A percentile compares a stretch with the other conserved stretches of the same genome.
These are phyloP conservation scores for Mortierella sp. DNA, from an alignment of 371 early-diverging fungal genomes.

Conservation along the genomic window DNA sequence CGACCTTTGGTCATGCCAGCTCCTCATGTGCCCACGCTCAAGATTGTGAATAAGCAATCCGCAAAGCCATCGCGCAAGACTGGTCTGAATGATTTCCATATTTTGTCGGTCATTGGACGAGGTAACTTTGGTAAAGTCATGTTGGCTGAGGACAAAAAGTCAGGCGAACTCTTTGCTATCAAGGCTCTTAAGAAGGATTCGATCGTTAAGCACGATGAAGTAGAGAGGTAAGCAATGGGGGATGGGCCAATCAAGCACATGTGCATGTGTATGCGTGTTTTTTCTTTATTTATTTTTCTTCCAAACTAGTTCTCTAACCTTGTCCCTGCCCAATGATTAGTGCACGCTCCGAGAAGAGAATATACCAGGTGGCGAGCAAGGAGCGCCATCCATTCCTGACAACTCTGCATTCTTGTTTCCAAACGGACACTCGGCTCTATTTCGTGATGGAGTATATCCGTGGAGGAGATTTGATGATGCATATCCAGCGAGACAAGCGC, in stretches of 20 bases:
- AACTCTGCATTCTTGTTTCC: constrained; percentile 96
- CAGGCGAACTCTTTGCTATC: constrained; percentile 81
- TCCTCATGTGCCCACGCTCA: constrained; percentile 9
- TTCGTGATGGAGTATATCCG: constrained; percentile 99
- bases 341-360: constrained; percentile 92
- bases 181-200: constrained; percentile 94
- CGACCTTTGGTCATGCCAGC: constrained; percentile 17
- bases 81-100: constrained; percentile 74
- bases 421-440: constrained; percentile 91
- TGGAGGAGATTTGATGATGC: constrained; percentile 99
- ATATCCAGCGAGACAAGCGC: constrained; percentile 86
- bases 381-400: constrained; percentile 96
- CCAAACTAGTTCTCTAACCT: too few species aligned
- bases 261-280: too few species aligned
- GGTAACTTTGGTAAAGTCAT: constrained; percentile 95
- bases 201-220: constrained; percentile 82
- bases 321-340: too few species aligned
- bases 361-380: constrained; percentile 88
- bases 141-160: constrained; percentile 75
- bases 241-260: too few species aligned
- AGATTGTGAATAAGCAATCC: constrained; percentile 15
- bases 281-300: too few species aligned
- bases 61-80: constrained; percentile 33
- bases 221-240: constrained; percentile 77
- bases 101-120: constrained; percentile 89